Evolutionary conservation across 2,329 filamentous ascomycete species (phyloP).

Genomic region (Fusarium udum): DNA sequence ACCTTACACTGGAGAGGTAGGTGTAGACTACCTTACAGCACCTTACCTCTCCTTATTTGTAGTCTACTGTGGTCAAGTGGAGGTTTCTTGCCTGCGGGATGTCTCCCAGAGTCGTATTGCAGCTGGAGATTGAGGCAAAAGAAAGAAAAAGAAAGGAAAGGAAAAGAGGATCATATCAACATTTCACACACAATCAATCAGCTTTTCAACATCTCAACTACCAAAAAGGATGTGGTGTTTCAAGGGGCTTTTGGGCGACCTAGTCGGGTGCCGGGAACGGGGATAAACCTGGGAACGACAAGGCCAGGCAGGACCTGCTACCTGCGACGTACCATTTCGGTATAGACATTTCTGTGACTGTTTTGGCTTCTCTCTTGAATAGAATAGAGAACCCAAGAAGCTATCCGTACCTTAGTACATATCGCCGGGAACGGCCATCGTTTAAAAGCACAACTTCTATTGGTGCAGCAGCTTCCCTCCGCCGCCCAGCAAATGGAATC

Average conservation of each 20-base stretch:
- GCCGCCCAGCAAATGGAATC: background rate
- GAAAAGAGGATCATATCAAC: background rate
- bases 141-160: background rate
- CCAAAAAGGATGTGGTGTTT: conserved; percentile 16
- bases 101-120: conserved; percentile 17
- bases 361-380: background rate
- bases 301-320: background rate
- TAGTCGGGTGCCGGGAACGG: conserved; percentile 5
- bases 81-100: background rate
- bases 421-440: background rate
- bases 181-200: background rate
- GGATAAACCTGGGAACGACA: conserved; percentile 6
- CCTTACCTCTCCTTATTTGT: background rate
- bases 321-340: background rate
- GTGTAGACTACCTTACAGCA: background rate
- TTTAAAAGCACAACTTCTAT: background rate
- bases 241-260: conserved; percentile 25
- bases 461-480: conserved; percentile 12
- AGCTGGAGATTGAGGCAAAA: conserved; percentile 4
- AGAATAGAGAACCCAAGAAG: background rate
- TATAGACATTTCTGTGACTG: background rate
- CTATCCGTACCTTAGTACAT: background rate
- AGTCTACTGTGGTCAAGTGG: background rate
- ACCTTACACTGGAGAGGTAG: background rate
- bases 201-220: background rate